These are phyloP conservation scores for Fusarium miscanthi DNA, from an alignment of 2,329 filamentous ascomycete species.

Conservation along the genomic window DNA sequence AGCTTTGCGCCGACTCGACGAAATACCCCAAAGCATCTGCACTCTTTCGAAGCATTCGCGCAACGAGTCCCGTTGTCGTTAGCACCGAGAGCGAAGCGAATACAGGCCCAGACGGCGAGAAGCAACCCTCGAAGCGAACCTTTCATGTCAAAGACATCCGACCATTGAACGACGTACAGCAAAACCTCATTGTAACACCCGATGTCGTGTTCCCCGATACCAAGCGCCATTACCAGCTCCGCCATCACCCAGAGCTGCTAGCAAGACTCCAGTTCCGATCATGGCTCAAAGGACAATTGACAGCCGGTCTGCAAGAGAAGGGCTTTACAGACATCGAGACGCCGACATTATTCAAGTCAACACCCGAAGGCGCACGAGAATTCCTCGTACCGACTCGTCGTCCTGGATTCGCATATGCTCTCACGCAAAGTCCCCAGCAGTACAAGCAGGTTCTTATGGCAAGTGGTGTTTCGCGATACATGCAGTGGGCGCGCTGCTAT, in stretches of 20 bases:
- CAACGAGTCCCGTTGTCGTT: slow-evolving; percentile 65
- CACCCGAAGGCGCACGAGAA: slow-evolving; percentile 92
- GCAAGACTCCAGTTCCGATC: slow-evolving; percentile 78
- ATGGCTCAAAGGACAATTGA: slow-evolving; percentile 64
- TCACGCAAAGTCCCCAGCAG: slow-evolving; percentile 96
- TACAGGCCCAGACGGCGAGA: slow-evolving; percentile 34
- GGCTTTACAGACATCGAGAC: slow-evolving; percentile 88
- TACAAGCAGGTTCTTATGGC: slow-evolving; percentile 99
- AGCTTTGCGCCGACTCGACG: slow-evolving; percentile 57
- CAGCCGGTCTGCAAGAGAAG: slow-evolving; percentile 64
- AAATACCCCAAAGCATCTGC: slow-evolving; percentile 52
- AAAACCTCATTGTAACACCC: slow-evolving; percentile 79
- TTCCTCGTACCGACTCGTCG: slow-evolving; percentile 90
- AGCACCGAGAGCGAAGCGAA: slow-evolving; percentile 52
- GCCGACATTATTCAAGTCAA: slow-evolving; percentile 95
- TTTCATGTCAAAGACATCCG: slow-evolving; percentile 70
- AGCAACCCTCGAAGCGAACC: slow-evolving; percentile 59
- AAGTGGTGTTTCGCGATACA: slow-evolving; percentile 83
- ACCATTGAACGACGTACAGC: slow-evolving; percentile 52
- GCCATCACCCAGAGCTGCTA: slow-evolving; percentile 75
- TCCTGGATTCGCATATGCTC: slow-evolving; percentile 82
- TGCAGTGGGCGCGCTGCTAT: slow-evolving; percentile 94
- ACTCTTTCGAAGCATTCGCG: slow-evolving; percentile 58
- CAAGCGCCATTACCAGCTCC: slow-evolving; percentile 84
- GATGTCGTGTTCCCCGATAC: slow-evolving; percentile 79